Evolutionary conservation across 768 basidiomycete species (phyloP).

Genomic region (Boletus edulis): DNA sequence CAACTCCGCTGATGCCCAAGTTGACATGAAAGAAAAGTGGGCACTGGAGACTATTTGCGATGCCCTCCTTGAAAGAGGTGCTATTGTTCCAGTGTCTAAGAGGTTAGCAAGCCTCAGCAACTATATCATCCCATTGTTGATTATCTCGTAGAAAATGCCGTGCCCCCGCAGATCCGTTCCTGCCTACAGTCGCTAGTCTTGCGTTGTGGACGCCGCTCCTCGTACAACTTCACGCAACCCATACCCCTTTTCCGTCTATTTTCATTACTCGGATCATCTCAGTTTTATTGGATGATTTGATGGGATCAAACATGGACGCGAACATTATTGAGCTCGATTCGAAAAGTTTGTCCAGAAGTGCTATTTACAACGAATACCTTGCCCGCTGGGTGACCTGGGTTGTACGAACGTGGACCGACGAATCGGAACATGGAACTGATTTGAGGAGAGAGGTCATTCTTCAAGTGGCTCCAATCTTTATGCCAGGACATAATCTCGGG

Average conservation of each 20-base stretch:
- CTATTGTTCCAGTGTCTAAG: conserved; percentile 78
- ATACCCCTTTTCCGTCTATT: conserved; percentile 50
- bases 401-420: conserved; percentile 38
- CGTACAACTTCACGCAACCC: conserved; percentile 51
- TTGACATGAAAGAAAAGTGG: conserved; percentile 59
- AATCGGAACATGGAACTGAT: conserved; percentile 35
- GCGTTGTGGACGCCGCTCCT: conserved; percentile 68
- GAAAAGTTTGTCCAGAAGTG: conserved; percentile 29
- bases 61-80: conserved; percentile 65
- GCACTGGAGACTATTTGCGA: conserved; percentile 69
- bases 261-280: conserved; percentile 48
- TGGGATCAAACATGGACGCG: conserved; percentile 8
- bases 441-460: conserved; percentile 46
- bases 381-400: conserved; percentile 73
- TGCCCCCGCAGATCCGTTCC: conserved; percentile 39
- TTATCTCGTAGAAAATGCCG: conserved; percentile 50
- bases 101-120: conserved; percentile 49
- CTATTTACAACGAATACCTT: conserved; percentile 55
- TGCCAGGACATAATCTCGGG: conserved; percentile 33
- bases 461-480: conserved; percentile 47
- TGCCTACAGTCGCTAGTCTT: conserved; percentile 52
- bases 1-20: conserved; percentile 32
- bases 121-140: neutral
- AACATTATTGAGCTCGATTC: conserved; percentile 18
- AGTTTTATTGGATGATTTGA: conserved; percentile 26